phyloP scores from a whole-genome alignment of 2,329 filamentous ascomycete genomes.

The Penicillium occitanis region DNA sequence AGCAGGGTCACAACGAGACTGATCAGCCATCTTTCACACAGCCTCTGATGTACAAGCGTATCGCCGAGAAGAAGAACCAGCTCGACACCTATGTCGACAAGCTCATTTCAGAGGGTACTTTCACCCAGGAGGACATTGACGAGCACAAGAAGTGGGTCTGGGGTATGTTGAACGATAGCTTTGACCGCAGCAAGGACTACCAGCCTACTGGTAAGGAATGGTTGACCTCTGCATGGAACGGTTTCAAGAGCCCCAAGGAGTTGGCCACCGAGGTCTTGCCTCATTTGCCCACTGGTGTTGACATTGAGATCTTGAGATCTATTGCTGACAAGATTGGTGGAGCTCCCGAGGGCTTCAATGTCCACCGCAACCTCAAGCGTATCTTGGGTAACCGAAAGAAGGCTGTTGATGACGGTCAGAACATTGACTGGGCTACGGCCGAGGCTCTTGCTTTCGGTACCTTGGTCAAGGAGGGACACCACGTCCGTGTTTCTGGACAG shows the following conservation, averaged over 20 bases:
- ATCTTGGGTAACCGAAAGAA: constrained; percentile 88
- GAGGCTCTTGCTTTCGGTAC: constrained; percentile 94
- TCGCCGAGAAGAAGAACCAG: constrained; percentile 77
- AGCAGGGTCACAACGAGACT: constrained; percentile 98
- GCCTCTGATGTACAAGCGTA: constrained; percentile 98
- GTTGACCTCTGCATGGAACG: constrained; percentile 98
- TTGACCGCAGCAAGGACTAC: constrained; percentile 96
- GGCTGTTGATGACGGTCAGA: constrained; percentile 85
- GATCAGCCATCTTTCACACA: constrained; percentile 99
- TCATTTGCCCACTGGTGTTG: constrained; percentile 82
- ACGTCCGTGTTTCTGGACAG: constrained; percentile 96
- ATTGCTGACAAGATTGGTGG: constrained; percentile 78
- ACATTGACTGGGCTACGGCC: constrained; percentile 96
- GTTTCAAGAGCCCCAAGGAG: constrained; percentile 98
- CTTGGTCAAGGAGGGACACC: constrained; percentile 87
- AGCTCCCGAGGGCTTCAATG: constrained; percentile 78
- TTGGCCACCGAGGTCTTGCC: constrained; percentile 90
- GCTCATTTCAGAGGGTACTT: constrained; percentile 86
- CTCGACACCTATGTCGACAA: constrained; percentile 90
- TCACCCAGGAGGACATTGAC: constrained; percentile 95
- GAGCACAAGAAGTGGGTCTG: constrained; percentile 99
- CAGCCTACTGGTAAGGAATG: constrained; percentile 95
- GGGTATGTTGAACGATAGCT: constrained; percentile 98
- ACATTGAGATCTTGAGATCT: constrained; percentile 69
- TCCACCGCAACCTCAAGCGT: constrained; percentile 96